Evolutionary conservation across 139 green algal species (phyloP).

Genomic region (Nannochloris sp.): DNA sequence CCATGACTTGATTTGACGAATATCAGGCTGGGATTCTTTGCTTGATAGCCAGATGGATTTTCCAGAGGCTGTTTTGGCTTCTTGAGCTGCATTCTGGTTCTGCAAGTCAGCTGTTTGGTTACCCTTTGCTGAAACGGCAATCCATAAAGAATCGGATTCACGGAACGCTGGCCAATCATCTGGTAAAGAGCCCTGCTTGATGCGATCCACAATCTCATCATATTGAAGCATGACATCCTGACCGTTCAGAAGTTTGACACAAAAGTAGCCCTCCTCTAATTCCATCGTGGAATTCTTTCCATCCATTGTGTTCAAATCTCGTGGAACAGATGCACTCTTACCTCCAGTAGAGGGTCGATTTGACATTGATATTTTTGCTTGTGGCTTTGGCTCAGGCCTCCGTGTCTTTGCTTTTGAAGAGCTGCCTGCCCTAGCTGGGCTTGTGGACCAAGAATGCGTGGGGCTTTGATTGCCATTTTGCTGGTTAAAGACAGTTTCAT

Average conservation of each 20-base stretch:
- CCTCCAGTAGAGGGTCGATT: not conserved
- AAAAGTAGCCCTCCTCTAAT: conserved; percentile 8
- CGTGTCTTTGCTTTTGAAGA: no score
- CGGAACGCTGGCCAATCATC: conserved; percentile 7
- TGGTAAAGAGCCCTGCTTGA: not conserved
- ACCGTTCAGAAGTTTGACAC: not conserved
- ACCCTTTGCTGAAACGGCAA: not conserved
- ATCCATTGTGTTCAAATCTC: not conserved
- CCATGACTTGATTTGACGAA: no score
- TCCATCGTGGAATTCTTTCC: not conserved
- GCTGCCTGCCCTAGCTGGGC: not conserved
- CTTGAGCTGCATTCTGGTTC: no score
- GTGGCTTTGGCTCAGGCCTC: no score
- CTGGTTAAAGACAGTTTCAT: not conserved
- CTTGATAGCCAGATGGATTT: no score
- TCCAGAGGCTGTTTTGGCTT: no score
- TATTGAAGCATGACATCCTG: conserved; percentile 1
- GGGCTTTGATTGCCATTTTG: not conserved
- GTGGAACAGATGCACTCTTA: not conserved
- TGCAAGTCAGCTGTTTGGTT: not conserved
- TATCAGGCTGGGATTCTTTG: no score
- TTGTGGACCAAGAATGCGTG: not conserved
- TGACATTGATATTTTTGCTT: no score
- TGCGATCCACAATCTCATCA: not conserved
- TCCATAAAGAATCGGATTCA: not conserved